Evolutionary conservation across 257 asterid genomes (phyloP).

Genomic region (Petunia secreta): DNA sequence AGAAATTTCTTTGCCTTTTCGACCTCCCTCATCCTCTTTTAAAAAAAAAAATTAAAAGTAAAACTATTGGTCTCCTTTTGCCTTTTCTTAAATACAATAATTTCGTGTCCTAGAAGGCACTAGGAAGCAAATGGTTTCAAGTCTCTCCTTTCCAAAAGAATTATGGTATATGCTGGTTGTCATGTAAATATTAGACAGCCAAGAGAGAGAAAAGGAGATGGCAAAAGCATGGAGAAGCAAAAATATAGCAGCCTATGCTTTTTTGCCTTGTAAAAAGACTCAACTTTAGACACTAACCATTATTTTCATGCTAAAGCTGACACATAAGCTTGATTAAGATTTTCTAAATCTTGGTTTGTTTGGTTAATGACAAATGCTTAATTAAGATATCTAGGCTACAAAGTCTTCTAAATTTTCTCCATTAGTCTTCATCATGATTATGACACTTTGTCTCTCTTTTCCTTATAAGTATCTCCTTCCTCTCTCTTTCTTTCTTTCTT

Average conservation of each 20-base stretch:
- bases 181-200: conserved; percentile 48
- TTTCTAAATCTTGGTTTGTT: conserved; percentile 35
- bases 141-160: conserved; percentile 49
- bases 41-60: no score
- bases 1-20: no score
- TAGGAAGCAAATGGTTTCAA: conserved; percentile 16
- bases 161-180: conserved; percentile 44
- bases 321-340: conserved; percentile 49
- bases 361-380: conserved; percentile 27
- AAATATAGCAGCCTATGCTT: conserved; percentile 33
- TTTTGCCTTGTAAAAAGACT: conserved; percentile 45
- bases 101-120: no score
- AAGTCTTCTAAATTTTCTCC: conserved; percentile 22
- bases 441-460: conserved; percentile 22
- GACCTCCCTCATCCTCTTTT: no score
- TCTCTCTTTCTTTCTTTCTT: not conserved
- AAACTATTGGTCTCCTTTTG: no score
- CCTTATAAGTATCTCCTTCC: not conserved
- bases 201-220: not conserved
- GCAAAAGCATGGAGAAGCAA: conserved; percentile 50
- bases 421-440: conserved; percentile 23
- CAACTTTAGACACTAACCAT: conserved; percentile 40
- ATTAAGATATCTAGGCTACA: conserved; percentile 17
- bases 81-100: no score
- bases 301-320: conserved; percentile 49